Base-by-base conservation (phyloP, 331 rosid genomes). In the Cydonia oblonga region DNA sequence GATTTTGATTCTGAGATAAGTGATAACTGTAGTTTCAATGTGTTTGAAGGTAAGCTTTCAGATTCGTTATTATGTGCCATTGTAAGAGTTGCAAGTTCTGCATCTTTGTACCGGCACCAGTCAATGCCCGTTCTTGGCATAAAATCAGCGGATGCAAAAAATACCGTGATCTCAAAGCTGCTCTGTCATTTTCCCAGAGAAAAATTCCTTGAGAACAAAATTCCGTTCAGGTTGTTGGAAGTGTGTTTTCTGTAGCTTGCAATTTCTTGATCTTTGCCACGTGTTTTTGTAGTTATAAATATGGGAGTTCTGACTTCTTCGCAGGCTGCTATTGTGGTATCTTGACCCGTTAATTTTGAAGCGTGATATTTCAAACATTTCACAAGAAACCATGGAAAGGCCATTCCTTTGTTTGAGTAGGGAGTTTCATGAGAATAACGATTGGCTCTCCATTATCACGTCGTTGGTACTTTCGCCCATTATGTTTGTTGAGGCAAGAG, bases 401-500 rank as follows among this genome's bases (percentile, higher is more conserved):
- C 84, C 79, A 29, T 83, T 83, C 76, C 78, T 83, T 68, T 79
- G 70, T 72, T 44, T 71, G 66, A 61, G 46, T 67, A 73, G 68
- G 66, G 77, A 83, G 40, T 68, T 82, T 71, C 81, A 54, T 68
- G 86, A 82, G 62, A 79, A 40, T 32, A 22, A 51, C 23, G 73
- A 75, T 28, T 83, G 84, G 86, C 71, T 32, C 69, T 67, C 58
- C 44, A 26, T 68, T 11, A 68, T 72, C 4, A 11, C 60, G 33
- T 79, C 70, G 63, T 72, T 79, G 64, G 86, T 76, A 22, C 81
- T 83, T 72, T 83, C 81, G 16, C 86, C 86, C 14, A 8, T 59
- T 44, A 83, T 83, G 84, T 79, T 83, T 58, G 72, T 79, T 53
- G 81, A 79, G 81, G 71, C 81, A 42, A 76, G 81, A 68, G 76